phyloP scores from a whole-genome alignment of 345 rosid species.

The Linum trigynum region DNA sequence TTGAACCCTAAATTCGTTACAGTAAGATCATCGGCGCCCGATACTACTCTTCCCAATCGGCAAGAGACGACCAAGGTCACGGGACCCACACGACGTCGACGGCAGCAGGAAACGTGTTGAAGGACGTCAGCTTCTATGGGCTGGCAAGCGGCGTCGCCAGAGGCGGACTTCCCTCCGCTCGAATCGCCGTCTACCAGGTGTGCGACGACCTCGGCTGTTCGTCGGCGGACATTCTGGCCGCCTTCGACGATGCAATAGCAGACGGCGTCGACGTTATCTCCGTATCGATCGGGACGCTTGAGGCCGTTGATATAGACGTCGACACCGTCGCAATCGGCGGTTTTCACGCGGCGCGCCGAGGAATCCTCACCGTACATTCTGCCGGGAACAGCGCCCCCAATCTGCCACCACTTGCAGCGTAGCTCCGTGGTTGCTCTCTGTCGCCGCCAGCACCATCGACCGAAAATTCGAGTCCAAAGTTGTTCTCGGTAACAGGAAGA shows the following conservation, averaged over 20 bases:
- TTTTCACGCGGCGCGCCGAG: slow-evolving; percentile 46
- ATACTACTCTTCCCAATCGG: slow-evolving; percentile 9
- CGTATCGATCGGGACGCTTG: slow-evolving; percentile 1
- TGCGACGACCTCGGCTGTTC: neutral
- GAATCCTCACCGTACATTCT: slow-evolving; percentile 32
- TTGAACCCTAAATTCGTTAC: neutral
- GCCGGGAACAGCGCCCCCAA: slow-evolving; percentile 26
- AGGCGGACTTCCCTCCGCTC: slow-evolving; percentile 51
- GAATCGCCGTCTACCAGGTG: slow-evolving; percentile 45
- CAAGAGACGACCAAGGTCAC: slow-evolving; percentile 29
- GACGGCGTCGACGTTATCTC: neutral
- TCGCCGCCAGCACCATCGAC: too few species aligned
- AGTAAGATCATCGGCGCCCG: slow-evolving; percentile 45
- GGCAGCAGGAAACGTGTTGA: slow-evolving; percentile 45
- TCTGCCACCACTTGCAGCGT: neutral
- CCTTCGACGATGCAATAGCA: too few species aligned
- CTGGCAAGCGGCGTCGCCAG: slow-evolving; percentile 42
- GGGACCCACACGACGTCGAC: slow-evolving; percentile 60
- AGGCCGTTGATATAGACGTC: accelerated
- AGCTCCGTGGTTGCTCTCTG: neutral
- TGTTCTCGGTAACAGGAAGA: slow-evolving; percentile 27
- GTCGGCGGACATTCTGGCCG: neutral
- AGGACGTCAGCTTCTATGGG: slow-evolving; percentile 31
- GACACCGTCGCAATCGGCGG: slow-evolving; percentile 34
- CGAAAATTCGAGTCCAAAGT: too few species aligned